Base-by-base conservation (phyloP, 2,329 filamentous ascomycete species). In the Apiospora malaysiana region DNA sequence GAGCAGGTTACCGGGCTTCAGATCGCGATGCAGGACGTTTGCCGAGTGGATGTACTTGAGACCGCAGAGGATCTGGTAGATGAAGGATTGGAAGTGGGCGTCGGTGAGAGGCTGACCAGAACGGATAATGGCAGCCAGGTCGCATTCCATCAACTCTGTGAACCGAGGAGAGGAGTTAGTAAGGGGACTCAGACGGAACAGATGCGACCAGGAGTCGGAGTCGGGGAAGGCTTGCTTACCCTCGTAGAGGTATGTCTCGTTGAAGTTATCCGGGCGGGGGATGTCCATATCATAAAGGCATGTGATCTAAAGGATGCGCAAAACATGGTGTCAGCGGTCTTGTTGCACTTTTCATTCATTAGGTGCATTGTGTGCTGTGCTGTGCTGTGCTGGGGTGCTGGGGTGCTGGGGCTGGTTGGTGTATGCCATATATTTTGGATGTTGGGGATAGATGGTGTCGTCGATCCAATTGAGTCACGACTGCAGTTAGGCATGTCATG, bases 201-300 rank as follows among this genome's bases (percentile, higher is more conserved):
- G 47, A 42, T 23, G 37, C n/a, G 23, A 47, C 21, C 10, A 23
- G 7, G 45, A 51, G 67, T 43, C 47, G 68, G 51, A n/a, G n/a
- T n/a, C n/a, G n/a, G 32, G 32, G 32, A 6, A 32, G n/a, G 25
- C 25, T 16, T 59, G 74, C 89, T 78, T 81, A 97, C 96, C 96
- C 87, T 99, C 96, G 80, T 99, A 99, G 72, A 99, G 90, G 83
- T 99, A 99, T 70, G 94, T 97, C 86, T 99, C 96, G 83, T 99
- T 99, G 87, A 98, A 99, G 86, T 96, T 97, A 73, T 97, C 94
- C 42, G 95, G 95, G 78, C 94, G 90, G 68, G 96, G 96, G 81
- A 99, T 98, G 81, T 99, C 96, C 96, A 99, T 98, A 83, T 99
- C 96, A 83, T 97, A 99, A 74, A 99, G 88, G 83, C 96, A 99